Conservation (phyloP, 768 basidiomycete genomes). For the Boletellus sp. region DNA sequence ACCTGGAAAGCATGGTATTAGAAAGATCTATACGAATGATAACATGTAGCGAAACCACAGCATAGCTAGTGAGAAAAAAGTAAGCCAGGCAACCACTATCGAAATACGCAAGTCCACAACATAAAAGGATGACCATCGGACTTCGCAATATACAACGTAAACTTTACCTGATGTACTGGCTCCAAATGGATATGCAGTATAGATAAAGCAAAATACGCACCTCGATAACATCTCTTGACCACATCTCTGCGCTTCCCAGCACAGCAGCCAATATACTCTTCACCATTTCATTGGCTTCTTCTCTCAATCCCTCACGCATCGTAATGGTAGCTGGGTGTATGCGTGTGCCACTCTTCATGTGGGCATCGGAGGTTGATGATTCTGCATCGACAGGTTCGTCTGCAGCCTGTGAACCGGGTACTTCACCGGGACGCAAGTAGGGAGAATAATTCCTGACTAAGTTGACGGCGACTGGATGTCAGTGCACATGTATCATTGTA, state of each 20-base stretch:
- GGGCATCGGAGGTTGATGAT: conserved; percentile 33
- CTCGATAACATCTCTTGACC: conserved; percentile 56
- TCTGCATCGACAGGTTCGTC: conserved; percentile 7
- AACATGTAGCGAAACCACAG: neutral
- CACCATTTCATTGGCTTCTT: conserved; percentile 75
- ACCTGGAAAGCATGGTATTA: conserved; percentile 18
- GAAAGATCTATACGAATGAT: conserved; percentile 7
- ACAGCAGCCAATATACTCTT: conserved; percentile 41
- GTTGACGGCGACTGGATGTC: conserved; percentile 77
- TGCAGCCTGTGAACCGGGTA: conserved; percentile 11
- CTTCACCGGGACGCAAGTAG: conserved; percentile 49
- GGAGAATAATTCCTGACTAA: conserved; percentile 92
- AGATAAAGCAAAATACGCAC: conserved; percentile 15
- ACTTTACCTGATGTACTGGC: conserved; percentile 31
- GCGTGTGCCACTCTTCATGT: conserved; percentile 39
- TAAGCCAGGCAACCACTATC: conserved; percentile 44
- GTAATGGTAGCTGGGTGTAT: conserved; percentile 69
- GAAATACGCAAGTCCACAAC: neutral
- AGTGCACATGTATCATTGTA: conserved; percentile 48
- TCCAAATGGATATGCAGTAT: conserved; percentile 3
- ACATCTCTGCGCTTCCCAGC: conserved; percentile 38
- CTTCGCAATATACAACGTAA: conserved; percentile 48
- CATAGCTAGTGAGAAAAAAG: neutral
- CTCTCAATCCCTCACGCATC: conserved; percentile 57
- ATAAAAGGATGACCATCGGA: neutral